Percentiles rank a stretch among this genome's conserved stretches.
Evolutionary conservation across 75 land plant genomes (phyloP).

Genomic region (Azolla pinnata): DNA sequence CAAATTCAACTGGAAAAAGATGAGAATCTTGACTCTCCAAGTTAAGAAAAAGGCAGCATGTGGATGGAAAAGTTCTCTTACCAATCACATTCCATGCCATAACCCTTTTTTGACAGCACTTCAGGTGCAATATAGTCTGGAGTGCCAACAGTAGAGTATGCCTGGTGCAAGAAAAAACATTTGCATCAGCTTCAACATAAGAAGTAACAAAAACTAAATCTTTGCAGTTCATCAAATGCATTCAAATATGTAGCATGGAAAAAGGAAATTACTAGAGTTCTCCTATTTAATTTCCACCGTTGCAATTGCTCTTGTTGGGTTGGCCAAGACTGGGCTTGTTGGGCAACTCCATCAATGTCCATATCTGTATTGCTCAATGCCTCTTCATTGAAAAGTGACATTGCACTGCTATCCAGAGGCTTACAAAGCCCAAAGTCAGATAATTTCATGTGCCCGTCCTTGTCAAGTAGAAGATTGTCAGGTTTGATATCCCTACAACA

Average conservation of each 20-base stretch:
- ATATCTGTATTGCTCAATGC: constrained; percentile 50
- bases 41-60: too few species aligned
- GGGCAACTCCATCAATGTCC: constrained; percentile 60
- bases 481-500: constrained; percentile 81
- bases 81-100: constrained; percentile 93
- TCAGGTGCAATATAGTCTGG: constrained; percentile 96
- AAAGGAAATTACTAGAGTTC: constrained; percentile 43
- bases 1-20: too few species aligned
- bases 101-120: constrained; percentile 81
- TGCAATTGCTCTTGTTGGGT: constrained; percentile 70
- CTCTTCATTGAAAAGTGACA: constrained; percentile 59
- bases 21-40: too few species aligned
- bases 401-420: constrained; percentile 61
- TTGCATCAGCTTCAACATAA: too few species aligned
- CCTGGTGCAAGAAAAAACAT: too few species aligned
- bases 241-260: neutral
- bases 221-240: too few species aligned
- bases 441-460: constrained; percentile 80
- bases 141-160: constrained; percentile 83
- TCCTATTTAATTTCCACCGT: constrained; percentile 77
- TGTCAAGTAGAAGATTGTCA: constrained; percentile 75
- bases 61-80: constrained; percentile 12
- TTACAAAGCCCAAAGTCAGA: constrained; percentile 92
- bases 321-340: constrained; percentile 40
- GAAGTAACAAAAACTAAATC: too few species aligned